A percentile compares a stretch with the other conserved stretches of the same genome.
phyloP scores from a whole-genome alignment of 192 early-diverging fungal species.

The Coemansia sp. region DNA sequence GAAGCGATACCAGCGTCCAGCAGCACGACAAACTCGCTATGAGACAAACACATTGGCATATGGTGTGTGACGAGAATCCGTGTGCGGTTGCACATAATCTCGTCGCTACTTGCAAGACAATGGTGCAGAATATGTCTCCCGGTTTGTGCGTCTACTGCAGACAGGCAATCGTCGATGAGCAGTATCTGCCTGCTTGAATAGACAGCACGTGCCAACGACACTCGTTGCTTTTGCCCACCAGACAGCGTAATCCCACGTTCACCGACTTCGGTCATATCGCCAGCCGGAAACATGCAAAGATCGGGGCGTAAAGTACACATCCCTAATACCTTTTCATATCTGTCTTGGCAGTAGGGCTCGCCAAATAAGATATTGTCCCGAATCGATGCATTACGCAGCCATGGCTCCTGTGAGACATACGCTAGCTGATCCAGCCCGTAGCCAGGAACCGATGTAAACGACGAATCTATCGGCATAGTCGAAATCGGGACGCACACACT shows the following conservation, averaged over 20 bases:
- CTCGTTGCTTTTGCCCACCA: constrained; percentile 85
- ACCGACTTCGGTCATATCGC: constrained; percentile 88
- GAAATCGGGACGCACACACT: constrained; percentile 19
- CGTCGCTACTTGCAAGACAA: constrained; percentile 59
- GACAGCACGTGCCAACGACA: constrained; percentile 80
- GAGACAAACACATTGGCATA: constrained; percentile 62
- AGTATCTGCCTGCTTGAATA: constrained; percentile 58
- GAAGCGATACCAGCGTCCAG: constrained; percentile 57
- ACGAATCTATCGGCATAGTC: background rate
- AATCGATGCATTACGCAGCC: constrained; percentile 72
- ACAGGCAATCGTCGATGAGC: constrained; percentile 83
- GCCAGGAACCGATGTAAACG: background rate
- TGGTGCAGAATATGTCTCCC: constrained; percentile 77
- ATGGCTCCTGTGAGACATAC: constrained; percentile 77
- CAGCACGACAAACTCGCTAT: constrained; percentile 57
- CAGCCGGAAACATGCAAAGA: constrained; percentile 74
- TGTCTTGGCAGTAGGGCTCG: constrained; percentile 60
- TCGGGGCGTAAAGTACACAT: constrained; percentile 81
- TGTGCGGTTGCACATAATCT: constrained; percentile 70
- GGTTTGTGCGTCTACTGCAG: constrained; percentile 93
- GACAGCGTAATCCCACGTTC: constrained; percentile 80
- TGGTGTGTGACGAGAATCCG: constrained; percentile 86
- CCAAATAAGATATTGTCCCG: constrained; percentile 87
- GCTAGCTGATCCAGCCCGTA: constrained; percentile 58
- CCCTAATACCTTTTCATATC: constrained; percentile 72